Percentiles rank a stretch among this genome's conserved stretches.
Evolutionary conservation across 2,329 filamentous ascomycete genomes (phyloP).

Genomic region (Neopestalotiopsis clavispora): DNA sequence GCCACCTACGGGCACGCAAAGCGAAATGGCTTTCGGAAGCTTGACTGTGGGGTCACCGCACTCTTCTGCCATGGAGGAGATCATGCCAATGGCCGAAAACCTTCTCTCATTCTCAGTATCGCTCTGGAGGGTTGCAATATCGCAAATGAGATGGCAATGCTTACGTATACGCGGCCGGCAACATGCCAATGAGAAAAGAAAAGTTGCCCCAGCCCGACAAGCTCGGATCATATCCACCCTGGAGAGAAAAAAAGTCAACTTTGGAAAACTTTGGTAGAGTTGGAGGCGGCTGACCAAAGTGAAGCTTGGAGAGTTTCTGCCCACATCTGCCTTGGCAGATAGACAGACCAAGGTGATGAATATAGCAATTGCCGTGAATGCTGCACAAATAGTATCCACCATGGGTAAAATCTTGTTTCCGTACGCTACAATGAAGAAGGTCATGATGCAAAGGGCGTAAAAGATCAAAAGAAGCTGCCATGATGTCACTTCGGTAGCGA

Average conservation of each 20-base stretch:
- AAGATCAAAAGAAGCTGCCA: slow-evolving; percentile 69
- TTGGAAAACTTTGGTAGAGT: background rate
- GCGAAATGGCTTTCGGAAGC: slow-evolving; percentile 55
- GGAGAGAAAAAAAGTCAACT: background rate
- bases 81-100: slow-evolving; percentile 66
- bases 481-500: slow-evolving; percentile 42
- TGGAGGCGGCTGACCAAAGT: slow-evolving; percentile 43
- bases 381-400: slow-evolving; percentile 62
- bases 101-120: slow-evolving; percentile 25
- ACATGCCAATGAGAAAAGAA: slow-evolving; percentile 66
- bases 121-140: too few relatives aligned
- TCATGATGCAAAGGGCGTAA: slow-evolving; percentile 61
- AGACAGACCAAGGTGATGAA: slow-evolving; percentile 61
- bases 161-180: slow-evolving; percentile 60
- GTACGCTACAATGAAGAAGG: slow-evolving; percentile 60
- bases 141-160: slow-evolving; percentile 12
- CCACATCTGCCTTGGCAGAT: slow-evolving; percentile 57
- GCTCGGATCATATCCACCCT: slow-evolving; percentile 59
- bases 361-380: slow-evolving; percentile 60
- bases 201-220: slow-evolving; percentile 64
- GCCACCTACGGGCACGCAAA: slow-evolving; percentile 57
- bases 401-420: slow-evolving; percentile 62
- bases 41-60: slow-evolving; percentile 56
- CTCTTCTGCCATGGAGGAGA: slow-evolving; percentile 67
- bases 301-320: slow-evolving; percentile 54